Evolutionary conservation across 352 stramenopile species (phyloP).

Genomic region (Phytophthora niederhauseri): DNA sequence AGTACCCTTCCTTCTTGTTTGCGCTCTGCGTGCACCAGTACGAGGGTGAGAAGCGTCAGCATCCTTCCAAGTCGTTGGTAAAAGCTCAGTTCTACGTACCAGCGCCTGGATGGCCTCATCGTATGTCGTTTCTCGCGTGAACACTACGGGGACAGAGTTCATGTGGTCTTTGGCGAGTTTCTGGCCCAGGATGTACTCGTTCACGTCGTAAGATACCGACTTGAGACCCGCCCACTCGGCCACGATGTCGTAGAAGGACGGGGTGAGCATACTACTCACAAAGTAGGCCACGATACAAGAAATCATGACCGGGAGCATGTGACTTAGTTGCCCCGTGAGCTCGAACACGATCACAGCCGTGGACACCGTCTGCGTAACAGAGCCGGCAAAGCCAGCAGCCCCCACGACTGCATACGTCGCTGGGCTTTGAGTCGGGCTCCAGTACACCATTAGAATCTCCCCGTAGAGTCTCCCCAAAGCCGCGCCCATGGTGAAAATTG

Average conservation of each 20-base stretch:
- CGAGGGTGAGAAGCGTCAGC: background rate
- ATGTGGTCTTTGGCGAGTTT: conserved; percentile 78
- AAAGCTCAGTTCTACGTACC: conserved; percentile 34
- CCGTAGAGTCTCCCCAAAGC: conserved; percentile 78
- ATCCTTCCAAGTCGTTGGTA: background rate
- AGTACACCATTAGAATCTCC: conserved; percentile 72
- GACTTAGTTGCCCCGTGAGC: conserved; percentile 79
- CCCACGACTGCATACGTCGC: conserved; percentile 93
- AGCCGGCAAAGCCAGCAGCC: conserved; percentile 91
- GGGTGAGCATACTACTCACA: conserved; percentile 75
- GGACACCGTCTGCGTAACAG: conserved; percentile 91
- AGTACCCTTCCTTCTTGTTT: conserved; percentile 76
- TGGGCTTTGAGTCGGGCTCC: conserved; percentile 71
- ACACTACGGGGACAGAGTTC: conserved; percentile 53
- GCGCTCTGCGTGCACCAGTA: conserved; percentile 44
- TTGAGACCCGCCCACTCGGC: conserved; percentile 76
- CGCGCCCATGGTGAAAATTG: conserved; percentile 83
- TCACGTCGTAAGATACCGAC: conserved; percentile 83
- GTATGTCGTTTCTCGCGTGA: conserved; percentile 82
- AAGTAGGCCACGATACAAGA: conserved; percentile 87
- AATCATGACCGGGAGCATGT: conserved; percentile 88
- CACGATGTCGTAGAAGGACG: conserved; percentile 88
- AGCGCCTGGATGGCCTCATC: conserved; percentile 66
- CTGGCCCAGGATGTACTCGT: conserved; percentile 74
- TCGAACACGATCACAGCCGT: conserved; percentile 90